Evolutionary conservation across 371 early-diverging fungal genomes (phyloP).

Genomic region (Mortierella polycephala): DNA sequence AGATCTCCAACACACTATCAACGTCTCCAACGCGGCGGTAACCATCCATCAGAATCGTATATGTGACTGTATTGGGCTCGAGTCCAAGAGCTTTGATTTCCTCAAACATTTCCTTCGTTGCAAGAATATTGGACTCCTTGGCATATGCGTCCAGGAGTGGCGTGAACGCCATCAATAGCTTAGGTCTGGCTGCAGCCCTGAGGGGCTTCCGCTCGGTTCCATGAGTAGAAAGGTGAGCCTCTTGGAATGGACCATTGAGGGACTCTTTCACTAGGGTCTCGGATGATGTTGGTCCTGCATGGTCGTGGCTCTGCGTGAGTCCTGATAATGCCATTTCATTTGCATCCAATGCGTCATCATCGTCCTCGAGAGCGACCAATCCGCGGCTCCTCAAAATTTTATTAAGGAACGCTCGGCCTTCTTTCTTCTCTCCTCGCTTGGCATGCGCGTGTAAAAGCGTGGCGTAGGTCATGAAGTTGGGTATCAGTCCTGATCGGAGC

Average conservation of each 20-base stretch:
- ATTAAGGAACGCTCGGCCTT: slow-evolving; percentile 33
- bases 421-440: slow-evolving; percentile 33
- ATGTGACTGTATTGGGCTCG: slow-evolving; percentile 44
- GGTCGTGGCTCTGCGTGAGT: slow-evolving; percentile 12
- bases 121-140: slow-evolving; percentile 39
- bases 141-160: slow-evolving; percentile 51
- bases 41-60: slow-evolving; percentile 50
- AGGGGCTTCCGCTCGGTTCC: slow-evolving; percentile 51
- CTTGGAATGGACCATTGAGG: background rate
- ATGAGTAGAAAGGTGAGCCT: slow-evolving; percentile 24
- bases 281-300: slow-evolving; percentile 1
- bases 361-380: slow-evolving; percentile 16
- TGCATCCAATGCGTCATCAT: slow-evolving; percentile 16
- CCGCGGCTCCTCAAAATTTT: slow-evolving; percentile 36
- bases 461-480: slow-evolving; percentile 53
- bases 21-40: slow-evolving; percentile 44
- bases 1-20: slow-evolving; percentile 34
- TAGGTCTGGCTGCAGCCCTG: slow-evolving; percentile 22
- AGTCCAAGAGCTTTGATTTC: slow-evolving; percentile 47
- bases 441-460: slow-evolving; percentile 39
- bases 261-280: background rate
- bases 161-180: slow-evolving; percentile 26
- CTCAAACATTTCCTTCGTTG: slow-evolving; percentile 31
- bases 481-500: slow-evolving; percentile 41
- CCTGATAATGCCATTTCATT: slow-evolving; percentile 11